A percentile compares a stretch with the other conserved stretches of the same genome.
Conservation (phyloP, 257 asterid genomes). For the Avicennia marina region DNA sequence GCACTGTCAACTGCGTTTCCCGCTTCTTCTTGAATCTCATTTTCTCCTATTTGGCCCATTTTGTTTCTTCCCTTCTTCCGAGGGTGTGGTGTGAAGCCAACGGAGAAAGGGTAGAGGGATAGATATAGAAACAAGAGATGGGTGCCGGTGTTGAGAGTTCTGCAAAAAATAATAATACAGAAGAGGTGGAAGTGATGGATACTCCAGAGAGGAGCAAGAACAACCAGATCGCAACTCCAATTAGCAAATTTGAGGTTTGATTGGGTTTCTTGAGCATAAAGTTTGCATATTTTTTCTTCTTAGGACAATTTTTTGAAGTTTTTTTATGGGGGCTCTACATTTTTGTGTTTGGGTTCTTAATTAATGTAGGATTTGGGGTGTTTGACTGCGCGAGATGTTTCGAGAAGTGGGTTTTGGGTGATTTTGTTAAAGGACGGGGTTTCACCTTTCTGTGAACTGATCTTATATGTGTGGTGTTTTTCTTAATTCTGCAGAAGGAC, state of each 20-base stretch:
- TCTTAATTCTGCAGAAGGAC: neutral
- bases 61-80: conserved; percentile 19
- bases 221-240: conserved; percentile 60
- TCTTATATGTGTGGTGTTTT: conserved; percentile 4
- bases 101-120: conserved; percentile 16
- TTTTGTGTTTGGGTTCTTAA: conserved; percentile 3
- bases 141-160: conserved; percentile 27
- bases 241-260: conserved; percentile 73
- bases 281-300: conserved; percentile 10
- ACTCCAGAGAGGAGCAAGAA: conserved; percentile 79
- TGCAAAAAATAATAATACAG: conserved; percentile 16
- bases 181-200: conserved; percentile 64
- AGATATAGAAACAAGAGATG: conserved; percentile 14
- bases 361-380: conserved; percentile 17
- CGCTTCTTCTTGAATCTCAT: conserved; percentile 68
- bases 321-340: conserved; percentile 13
- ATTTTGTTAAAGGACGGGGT: neutral
- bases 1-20: conserved; percentile 42
- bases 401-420: conserved; percentile 25
- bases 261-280: conserved; percentile 16
- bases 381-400: conserved; percentile 14
- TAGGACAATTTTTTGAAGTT: neutral
- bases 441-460: too few relatives aligned
- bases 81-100: conserved; percentile 29
- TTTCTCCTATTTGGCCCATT: conserved; percentile 29